Base-by-base conservation (phyloP, 257 asterid species). In the Scutellaria baicalensis region DNA sequence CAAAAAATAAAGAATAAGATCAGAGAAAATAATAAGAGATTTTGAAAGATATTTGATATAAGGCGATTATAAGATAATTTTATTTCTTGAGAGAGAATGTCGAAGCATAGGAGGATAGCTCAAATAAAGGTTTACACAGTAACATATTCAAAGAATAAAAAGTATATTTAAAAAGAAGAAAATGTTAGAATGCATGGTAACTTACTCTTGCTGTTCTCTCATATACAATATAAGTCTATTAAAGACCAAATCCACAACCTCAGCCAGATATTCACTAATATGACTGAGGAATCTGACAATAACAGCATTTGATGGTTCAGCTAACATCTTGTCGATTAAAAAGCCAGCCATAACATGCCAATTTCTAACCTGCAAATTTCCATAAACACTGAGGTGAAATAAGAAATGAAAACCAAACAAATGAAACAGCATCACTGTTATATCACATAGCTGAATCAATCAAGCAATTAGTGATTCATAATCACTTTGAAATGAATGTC, bases 261-360 rank as follows among this genome's bases (percentile, higher is more conserved):
- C 89, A 49, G 89, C 96, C 83, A 92, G 75, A 79, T 86, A 84
- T 73, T 88, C 92, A 74, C 96, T 88, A 68, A 92, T 85, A 77
- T 78, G 86, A 84, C 97, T 90, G 50, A 88, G 89, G 71, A 82
- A 88, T 76, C 87, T 85, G 81, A 92, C 92, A 68, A 83, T 84
- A 56, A 90, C 82, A 54, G 97, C 89, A 84, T 90, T 90, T 47
- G 98, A 86, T 65, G 98, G 96, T 72, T 92, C 96, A 1, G 79
- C 81, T 67, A 92, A 80, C 80, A 90, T 85, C 85, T 86, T 92
- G 85, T 84, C 89, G 40, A 88, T 75, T 79, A 92, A 83, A 49
- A 93, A 85, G 65, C 76, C 86, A 69, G 75, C 82, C 66, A 86
- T 45, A 55, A 58, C 74, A 68, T 81, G 78, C 97, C 98, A 88